Evolutionary conservation across 495 filamentous ascomycete genomes (phyloP).

Genomic region (Xylaria venustula): DNA sequence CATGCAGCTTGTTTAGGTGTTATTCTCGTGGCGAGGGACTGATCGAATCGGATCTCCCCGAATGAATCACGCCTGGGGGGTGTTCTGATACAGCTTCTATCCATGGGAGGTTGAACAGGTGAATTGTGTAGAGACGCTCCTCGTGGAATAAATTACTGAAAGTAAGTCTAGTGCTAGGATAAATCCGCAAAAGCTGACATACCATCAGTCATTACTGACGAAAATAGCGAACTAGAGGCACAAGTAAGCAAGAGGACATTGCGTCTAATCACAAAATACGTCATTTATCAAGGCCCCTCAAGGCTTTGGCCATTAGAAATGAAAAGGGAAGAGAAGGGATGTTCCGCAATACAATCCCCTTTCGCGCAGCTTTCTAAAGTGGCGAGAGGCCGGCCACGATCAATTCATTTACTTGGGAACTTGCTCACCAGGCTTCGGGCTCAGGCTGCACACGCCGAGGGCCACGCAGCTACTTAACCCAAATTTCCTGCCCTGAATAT

Average conservation of each 20-base stretch:
- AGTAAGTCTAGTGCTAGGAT: not conserved
- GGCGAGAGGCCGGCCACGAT: no score
- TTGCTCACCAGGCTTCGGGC: not conserved
- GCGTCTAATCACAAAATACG: no score
- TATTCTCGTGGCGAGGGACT: not conserved
- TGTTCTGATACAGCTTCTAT: not conserved
- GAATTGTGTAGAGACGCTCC: not conserved
- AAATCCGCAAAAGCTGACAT: not conserved
- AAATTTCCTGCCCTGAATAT: not conserved
- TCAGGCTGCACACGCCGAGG: not conserved
- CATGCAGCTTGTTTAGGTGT: not conserved
- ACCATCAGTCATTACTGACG: not conserved
- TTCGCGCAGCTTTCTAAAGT: no score
- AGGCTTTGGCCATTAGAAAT: no score
- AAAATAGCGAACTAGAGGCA: not conserved
- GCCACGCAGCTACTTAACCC: not conserved
- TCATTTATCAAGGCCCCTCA: no score
- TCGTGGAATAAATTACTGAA: not conserved
- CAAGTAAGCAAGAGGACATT: no score
- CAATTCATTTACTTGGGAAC: not conserved
- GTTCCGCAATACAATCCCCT: no score
- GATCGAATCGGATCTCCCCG: not conserved
- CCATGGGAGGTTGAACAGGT: conserved; percentile 6
- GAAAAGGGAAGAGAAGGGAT: no score
- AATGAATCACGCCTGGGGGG: not conserved